Conservation (phyloP, 805 yeast genomes). For the Candida schatavii region DNA sequence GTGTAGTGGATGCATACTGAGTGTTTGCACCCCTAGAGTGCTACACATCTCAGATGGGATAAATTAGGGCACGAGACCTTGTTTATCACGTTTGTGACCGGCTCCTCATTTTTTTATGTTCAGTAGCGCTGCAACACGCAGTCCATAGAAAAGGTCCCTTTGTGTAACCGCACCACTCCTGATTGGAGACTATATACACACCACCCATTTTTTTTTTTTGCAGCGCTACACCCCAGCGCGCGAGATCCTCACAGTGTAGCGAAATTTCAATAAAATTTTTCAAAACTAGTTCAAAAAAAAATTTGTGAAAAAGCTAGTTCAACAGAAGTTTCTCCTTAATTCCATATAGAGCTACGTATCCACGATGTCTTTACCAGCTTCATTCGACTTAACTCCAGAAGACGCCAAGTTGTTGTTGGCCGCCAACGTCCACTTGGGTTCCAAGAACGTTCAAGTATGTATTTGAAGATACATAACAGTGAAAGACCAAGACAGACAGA, state of each 20-base stretch:
- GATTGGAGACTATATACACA: constrained; percentile 5
- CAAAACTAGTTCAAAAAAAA: constrained; percentile 4
- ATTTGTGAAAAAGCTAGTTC: background rate
- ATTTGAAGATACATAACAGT: constrained; percentile 7
- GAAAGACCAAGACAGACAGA: background rate
- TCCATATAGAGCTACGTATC: constrained; percentile 9
- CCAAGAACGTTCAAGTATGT: constrained; percentile 99
- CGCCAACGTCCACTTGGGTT: constrained; percentile 99
- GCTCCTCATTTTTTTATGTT: too few relatives aligned
- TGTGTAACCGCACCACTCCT: too few relatives aligned
- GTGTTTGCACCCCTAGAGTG: too few relatives aligned
- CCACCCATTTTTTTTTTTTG: background rate
- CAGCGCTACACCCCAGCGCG: background rate
- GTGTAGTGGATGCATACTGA: too few relatives aligned
- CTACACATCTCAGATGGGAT: too few relatives aligned
- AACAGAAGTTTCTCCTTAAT: constrained; percentile 5
- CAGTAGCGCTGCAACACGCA: too few relatives aligned
- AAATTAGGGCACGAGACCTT: too few relatives aligned
- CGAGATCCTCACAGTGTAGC: constrained; percentile 5
- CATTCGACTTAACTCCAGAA: constrained; percentile 92
- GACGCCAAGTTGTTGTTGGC: constrained; percentile 99
- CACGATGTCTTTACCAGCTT: constrained; percentile 79
- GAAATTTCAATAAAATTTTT: constrained; percentile 11
- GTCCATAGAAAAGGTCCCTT: too few relatives aligned
- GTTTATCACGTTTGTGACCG: too few relatives aligned